Percentiles rank a stretch among this genome's conserved stretches.
Evolutionary conservation across 1,139 yeast genomes (phyloP).

Genomic region (Barnettozyma hawaiiensis): DNA sequence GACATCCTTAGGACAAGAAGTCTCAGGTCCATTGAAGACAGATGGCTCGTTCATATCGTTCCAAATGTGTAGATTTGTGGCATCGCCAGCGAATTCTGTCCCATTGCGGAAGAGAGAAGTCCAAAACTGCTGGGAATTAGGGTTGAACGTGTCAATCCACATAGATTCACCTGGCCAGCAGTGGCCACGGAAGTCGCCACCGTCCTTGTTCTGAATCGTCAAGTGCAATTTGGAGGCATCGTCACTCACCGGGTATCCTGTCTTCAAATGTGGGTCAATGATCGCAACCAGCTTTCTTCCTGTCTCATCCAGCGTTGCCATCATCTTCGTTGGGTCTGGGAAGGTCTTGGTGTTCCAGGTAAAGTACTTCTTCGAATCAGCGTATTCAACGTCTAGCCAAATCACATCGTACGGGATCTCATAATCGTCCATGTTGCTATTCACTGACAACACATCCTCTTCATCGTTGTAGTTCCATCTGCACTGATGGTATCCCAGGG

Average conservation of each 20-base stretch:
- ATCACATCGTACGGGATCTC: slow-evolving; percentile 85
- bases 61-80: slow-evolving; percentile 75
- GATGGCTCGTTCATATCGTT: slow-evolving; percentile 99
- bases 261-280: slow-evolving; percentile 87
- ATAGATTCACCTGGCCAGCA: slow-evolving; percentile 98
- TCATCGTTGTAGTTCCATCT: slow-evolving; percentile 96
- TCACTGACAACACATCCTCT: slow-evolving; percentile 70
- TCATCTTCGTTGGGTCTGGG: slow-evolving; percentile 68
- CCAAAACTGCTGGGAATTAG: slow-evolving; percentile 62
- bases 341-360: slow-evolving; percentile 80
- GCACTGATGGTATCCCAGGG: slow-evolving; percentile 92
- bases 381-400: slow-evolving; percentile 94
- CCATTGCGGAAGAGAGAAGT: slow-evolving; percentile 37
- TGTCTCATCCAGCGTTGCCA: slow-evolving; percentile 55
- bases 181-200: slow-evolving; percentile 65
- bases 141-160: slow-evolving; percentile 85
- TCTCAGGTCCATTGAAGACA: slow-evolving; percentile 91
- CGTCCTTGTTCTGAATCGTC: slow-evolving; percentile 42
- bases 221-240: slow-evolving; percentile 36
- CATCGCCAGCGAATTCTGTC: slow-evolving; percentile 44
- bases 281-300: slow-evolving; percentile 81
- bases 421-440: slow-evolving; percentile 61
- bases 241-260: slow-evolving; percentile 61
- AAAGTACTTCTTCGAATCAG: slow-evolving; percentile 80
- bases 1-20: slow-evolving; percentile 76